Percentiles rank a stretch among this genome's conserved stretches.
Evolutionary conservation across 2,329 filamentous ascomycete species (phyloP).

Genomic region (Pseudogymnoascus sp.): DNA sequence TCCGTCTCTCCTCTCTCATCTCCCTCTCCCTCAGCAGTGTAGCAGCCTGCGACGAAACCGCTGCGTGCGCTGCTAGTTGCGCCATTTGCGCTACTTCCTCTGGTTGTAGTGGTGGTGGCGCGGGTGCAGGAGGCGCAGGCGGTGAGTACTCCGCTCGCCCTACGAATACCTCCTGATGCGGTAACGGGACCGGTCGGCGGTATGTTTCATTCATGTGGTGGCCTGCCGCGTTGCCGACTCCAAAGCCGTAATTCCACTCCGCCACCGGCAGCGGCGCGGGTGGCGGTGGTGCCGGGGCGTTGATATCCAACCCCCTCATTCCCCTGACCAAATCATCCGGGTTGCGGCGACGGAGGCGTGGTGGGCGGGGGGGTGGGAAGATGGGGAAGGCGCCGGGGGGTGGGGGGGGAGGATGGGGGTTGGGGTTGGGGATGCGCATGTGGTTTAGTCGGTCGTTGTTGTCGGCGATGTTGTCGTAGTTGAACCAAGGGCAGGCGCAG

Average conservation of each 20-base stretch:
- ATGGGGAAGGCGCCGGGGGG: not conserved
- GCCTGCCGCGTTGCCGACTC: constrained; percentile 43
- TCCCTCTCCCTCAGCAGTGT: constrained; percentile 11
- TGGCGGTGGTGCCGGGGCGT: constrained; percentile 16
- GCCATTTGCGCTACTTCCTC: not conserved
- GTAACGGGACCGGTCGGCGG: constrained; percentile 28
- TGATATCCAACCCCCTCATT: constrained; percentile 38
- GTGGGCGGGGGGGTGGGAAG: not conserved
- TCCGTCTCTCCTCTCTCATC: not conserved
- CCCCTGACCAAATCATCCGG: constrained; percentile 41
- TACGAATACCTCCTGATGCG: constrained; percentile 9
- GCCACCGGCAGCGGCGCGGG: not conserved
- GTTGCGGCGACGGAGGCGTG: not conserved
- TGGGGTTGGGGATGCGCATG: constrained; percentile 44
- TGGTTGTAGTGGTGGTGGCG: not conserved
- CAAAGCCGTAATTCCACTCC: constrained; percentile 39
- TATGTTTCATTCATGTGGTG: constrained; percentile 58
- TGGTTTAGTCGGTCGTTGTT: constrained; percentile 47
- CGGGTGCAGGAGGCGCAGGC: constrained; percentile 9
- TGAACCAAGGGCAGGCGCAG: constrained; percentile 77
- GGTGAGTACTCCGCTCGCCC: not conserved
- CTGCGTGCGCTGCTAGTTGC: constrained; percentile 11
- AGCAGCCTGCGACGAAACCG: constrained; percentile 22
- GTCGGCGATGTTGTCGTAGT: constrained; percentile 48
- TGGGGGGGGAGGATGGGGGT: constrained; percentile 21